Percentiles rank a stretch among this genome's conserved stretches.
Conservation (phyloP, 306 rosid genomes). For the Calophaca sinica region DNA sequence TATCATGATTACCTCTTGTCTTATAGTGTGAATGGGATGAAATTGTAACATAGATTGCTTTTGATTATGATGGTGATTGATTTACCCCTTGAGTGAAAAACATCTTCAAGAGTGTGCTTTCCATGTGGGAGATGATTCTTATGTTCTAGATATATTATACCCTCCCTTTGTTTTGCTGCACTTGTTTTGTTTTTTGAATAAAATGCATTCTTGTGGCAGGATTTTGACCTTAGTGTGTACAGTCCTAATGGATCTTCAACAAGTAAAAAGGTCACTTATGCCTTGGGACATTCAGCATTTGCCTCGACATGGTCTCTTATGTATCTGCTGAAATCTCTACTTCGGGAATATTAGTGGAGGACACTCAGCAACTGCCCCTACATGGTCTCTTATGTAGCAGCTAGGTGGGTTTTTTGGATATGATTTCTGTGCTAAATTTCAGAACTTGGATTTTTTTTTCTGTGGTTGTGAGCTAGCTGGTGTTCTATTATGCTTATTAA, state of each 20-base stretch:
- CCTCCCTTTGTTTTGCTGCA: constrained; percentile 18
- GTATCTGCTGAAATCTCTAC: constrained; percentile 90
- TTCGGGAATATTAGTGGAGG: constrained; percentile 83
- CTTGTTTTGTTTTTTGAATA: constrained; percentile 27
- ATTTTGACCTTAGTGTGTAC: constrained; percentile 77
- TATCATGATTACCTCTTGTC: too few species aligned
- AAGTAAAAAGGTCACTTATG: constrained; percentile 81
- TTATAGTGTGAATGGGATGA: too few species aligned
- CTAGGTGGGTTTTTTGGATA: too few species aligned
- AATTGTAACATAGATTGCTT: constrained; percentile 9
- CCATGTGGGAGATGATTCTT: neutral
- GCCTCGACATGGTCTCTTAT: constrained; percentile 91
- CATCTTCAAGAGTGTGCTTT: constrained; percentile 1
- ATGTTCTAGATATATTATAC: neutral
- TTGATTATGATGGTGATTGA: too few species aligned
- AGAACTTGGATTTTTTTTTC: too few species aligned
- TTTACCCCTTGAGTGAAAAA: neutral
- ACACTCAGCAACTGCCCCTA: too few species aligned
- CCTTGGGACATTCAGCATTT: constrained; percentile 63
- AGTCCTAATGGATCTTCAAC: constrained; percentile 82
- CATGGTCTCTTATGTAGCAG: too few species aligned
- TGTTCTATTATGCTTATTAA: too few species aligned
- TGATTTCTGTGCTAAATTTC: too few species aligned
- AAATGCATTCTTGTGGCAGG: constrained; percentile 53
- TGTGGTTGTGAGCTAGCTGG: too few species aligned